Conservation (phyloP, 1,139 yeast species). For the Blastobotrys raffinosifermentans region DNA sequence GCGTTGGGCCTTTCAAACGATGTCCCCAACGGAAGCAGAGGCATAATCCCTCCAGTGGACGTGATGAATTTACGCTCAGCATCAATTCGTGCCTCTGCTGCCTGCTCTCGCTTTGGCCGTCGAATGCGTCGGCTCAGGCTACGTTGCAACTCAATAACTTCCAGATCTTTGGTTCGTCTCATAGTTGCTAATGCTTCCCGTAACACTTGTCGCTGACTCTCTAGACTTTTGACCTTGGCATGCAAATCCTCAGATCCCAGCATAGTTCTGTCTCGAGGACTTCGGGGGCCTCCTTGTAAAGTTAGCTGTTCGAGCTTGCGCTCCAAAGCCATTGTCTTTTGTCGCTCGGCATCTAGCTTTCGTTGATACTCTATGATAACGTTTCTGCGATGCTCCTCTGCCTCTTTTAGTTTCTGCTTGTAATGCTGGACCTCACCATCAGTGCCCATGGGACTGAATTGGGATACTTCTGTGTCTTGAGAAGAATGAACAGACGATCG, state of each 20-base stretch:
- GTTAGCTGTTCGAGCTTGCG: slow-evolving; percentile 20
- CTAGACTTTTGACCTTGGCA: slow-evolving; percentile 32
- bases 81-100: too few species aligned
- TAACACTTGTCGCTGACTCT: slow-evolving; percentile 52
- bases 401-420: slow-evolving; percentile 20
- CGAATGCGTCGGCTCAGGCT: neutral
- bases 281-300: slow-evolving; percentile 2
- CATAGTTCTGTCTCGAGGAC: slow-evolving; percentile 9
- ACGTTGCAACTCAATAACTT: slow-evolving; percentile 20
- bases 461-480: neutral
- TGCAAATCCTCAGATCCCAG: slow-evolving; percentile 12
- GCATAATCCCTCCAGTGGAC: too few species aligned
- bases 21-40: slow-evolving; percentile 1
- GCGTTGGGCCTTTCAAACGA: too few species aligned
- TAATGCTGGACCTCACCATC: slow-evolving; percentile 15
- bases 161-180: slow-evolving; percentile 34
- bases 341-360: slow-evolving; percentile 26
- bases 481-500: neutral
- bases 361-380: slow-evolving; percentile 27
- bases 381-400: slow-evolving; percentile 25
- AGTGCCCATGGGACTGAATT: neutral
- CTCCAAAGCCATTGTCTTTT: slow-evolving; percentile 23
- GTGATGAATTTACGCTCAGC: too few species aligned
- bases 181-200: slow-evolving; percentile 44
- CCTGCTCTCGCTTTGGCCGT: neutral